Conservation (phyloP, 1,284 basidiomycete species). For the Anthracocystis setariae region DNA sequence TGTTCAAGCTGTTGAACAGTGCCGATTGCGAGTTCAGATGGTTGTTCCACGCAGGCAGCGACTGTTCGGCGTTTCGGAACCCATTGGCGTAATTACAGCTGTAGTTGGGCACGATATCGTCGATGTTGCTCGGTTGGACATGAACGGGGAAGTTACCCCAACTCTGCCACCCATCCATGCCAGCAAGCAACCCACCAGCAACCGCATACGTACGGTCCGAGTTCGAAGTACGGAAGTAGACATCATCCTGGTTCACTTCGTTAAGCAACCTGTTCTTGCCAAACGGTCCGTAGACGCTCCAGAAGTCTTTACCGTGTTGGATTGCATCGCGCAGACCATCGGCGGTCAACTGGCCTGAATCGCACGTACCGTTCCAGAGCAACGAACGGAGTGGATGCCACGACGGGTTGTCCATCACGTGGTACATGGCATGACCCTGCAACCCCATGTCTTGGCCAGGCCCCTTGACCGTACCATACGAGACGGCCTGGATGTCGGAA, state of each 20-base stretch:
- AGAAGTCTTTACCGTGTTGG: conserved; percentile 73
- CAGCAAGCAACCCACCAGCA: conserved; percentile 71
- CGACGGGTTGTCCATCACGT: conserved; percentile 69
- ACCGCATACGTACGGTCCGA: conserved; percentile 72
- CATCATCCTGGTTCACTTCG: conserved; percentile 69
- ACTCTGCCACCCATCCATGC: conserved; percentile 69
- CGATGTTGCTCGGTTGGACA: conserved; percentile 68
- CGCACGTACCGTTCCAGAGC: conserved; percentile 74
- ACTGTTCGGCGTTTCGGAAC: conserved; percentile 68
- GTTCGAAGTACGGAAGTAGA: conserved; percentile 71
- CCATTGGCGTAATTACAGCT: conserved; percentile 71
- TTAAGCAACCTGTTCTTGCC: conserved; percentile 70
- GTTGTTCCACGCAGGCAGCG: conserved; percentile 70
- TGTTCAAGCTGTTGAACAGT: conserved; percentile 70
- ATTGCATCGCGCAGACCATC: conserved; percentile 72
- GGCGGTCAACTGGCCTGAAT: conserved; percentile 72
- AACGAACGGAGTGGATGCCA: conserved; percentile 71
- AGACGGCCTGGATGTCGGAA: conserved; percentile 39
- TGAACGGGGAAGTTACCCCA: conserved; percentile 55
- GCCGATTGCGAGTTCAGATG: conserved; percentile 70
- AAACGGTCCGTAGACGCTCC: conserved; percentile 70
- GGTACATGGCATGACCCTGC: conserved; percentile 67
- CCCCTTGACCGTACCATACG: conserved; percentile 25
- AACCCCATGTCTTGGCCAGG: conserved; percentile 13
- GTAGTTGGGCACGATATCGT: conserved; percentile 72